These are phyloP conservation scores for Nepenthes gracilis DNA, from an alignment of 148 eudicot genomes.

Conservation along the genomic window DNA sequence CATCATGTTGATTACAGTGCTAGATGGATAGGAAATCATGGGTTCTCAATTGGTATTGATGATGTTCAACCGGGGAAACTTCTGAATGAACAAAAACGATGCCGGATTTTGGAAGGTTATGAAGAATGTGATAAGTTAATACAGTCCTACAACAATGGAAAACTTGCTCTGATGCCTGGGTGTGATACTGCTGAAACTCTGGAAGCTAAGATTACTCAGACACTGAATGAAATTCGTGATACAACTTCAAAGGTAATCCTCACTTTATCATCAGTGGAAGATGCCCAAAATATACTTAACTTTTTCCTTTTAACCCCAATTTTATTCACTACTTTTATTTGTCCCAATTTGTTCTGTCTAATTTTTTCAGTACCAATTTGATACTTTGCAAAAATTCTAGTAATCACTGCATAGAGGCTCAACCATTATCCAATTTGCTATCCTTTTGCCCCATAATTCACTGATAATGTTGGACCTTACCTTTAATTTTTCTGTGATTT, in stretches of 20 bases:
- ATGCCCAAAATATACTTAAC: too few relatives aligned
- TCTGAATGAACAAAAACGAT: constrained; percentile 31
- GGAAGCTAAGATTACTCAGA: constrained; percentile 51
- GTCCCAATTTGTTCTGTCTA: too few relatives aligned
- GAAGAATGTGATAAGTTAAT: constrained; percentile 42
- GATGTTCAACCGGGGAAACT: constrained; percentile 80
- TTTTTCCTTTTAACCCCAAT: too few relatives aligned
- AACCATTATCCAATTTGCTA: too few relatives aligned
- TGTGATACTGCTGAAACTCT: constrained; percentile 81
- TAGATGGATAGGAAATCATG: constrained; percentile 98
- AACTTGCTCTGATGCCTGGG: constrained; percentile 59
- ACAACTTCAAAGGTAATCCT: constrained; percentile 47
- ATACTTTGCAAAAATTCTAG: too few relatives aligned
- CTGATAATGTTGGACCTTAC: too few relatives aligned
- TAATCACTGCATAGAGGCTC: too few relatives aligned
- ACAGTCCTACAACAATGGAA: constrained; percentile 44
- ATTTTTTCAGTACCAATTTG: too few relatives aligned
- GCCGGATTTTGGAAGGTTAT: constrained; percentile 34
- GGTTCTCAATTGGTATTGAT: constrained; percentile 94
- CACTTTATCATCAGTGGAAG: too few relatives aligned
- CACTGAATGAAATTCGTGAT: constrained; percentile 67
- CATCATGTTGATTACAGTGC: constrained; percentile 46
- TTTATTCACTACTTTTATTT: too few relatives aligned
- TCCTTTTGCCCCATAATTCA: too few relatives aligned
- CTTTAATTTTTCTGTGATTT: too few relatives aligned